Evolutionary conservation across 2,329 filamentous ascomycete genomes (phyloP).

Genomic region (Ophiocordyceps camponoti-floridani): DNA sequence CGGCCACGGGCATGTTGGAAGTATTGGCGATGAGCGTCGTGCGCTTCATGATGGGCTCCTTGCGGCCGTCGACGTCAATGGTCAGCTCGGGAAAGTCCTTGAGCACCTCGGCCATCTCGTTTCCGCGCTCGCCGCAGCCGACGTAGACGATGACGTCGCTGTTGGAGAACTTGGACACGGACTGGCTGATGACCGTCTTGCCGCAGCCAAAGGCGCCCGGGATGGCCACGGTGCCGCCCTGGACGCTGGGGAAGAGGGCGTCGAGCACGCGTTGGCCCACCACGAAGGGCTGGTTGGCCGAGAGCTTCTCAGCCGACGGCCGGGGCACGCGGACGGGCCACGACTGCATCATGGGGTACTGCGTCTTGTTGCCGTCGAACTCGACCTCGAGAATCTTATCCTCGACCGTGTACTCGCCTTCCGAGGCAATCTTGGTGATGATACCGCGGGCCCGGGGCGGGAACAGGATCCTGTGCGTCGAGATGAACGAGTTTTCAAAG

Average conservation of each 20-base stretch:
- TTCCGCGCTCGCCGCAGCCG: slow-evolving; percentile 78
- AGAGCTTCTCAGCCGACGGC: slow-evolving; percentile 79
- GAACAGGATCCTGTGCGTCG: slow-evolving; percentile 82
- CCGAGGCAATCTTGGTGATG: slow-evolving; percentile 76
- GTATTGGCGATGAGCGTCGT: slow-evolving; percentile 97
- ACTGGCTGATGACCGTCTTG: slow-evolving; percentile 98
- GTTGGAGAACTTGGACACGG: slow-evolving; percentile 99
- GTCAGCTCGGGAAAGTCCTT: slow-evolving; percentile 99
- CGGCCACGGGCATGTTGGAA: slow-evolving; percentile 98
- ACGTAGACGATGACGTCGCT: slow-evolving; percentile 98
- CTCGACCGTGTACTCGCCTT: slow-evolving; percentile 85
- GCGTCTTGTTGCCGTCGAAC: slow-evolving; percentile 88
- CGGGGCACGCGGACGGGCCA: slow-evolving; percentile 96
- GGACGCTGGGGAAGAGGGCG: slow-evolving; percentile 87
- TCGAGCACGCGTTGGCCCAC: slow-evolving; percentile 95
- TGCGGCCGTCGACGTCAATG: slow-evolving; percentile 83
- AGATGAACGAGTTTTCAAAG: slow-evolving; percentile 88
- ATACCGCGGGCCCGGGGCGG: slow-evolving; percentile 80
- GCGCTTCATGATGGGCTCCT: slow-evolving; percentile 99
- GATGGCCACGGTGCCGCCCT: slow-evolving; percentile 94
- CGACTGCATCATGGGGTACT: slow-evolving; percentile 95
- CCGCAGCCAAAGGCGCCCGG: slow-evolving; percentile 96
- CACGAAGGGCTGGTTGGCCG: slow-evolving; percentile 78
- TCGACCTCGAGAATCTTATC: slow-evolving; percentile 92
- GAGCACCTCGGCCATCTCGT: slow-evolving; percentile 99